Evolutionary conservation across 345 rosid species (phyloP), one percentile per base, ranked within the genome.

Genomic region (Cardiospermum halicacabum): DNA sequence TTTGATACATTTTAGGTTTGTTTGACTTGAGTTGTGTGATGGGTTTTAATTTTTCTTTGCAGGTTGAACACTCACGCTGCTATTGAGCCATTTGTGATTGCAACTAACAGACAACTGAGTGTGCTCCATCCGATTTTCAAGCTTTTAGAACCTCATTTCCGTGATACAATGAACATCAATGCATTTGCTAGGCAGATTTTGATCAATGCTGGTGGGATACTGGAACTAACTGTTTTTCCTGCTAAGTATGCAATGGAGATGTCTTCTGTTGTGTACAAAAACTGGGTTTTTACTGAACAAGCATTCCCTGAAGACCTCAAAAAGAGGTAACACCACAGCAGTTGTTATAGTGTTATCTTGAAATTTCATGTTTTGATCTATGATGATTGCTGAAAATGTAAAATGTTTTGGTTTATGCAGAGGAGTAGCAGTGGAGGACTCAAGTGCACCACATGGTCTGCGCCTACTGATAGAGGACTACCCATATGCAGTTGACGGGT

Each of bases 71-170:
- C 96, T 36, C 96, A 85, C 55, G 88, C 88, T 2, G 77, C 71
- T 26, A 82, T 85, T 7, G 96, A 89, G 70, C 91, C 91, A 8
- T 85, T 85, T 30, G 77, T 85, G 27, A 89, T 87, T 69, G 94
- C 96, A 22, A 77, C 94, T 0, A 85, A 87, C 58, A 74, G 91
- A 69, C 96, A 82, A 68, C 84, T 89, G 27, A 89, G 96, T 3
- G 89, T 74, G 67, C 80, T 87, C 59, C 96, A 89, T 68, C 96
- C 96, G 3, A 87, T 89, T 42, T 78, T 78, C 59, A 85, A 84
- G 75, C 96, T 89, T 32, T 81, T 89, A 1, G 77, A 85, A 32
- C 91, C 96, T 73, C 94, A 89, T 58, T 87, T 85, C 68, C 96
- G 88, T 1, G 89, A 90, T 78, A 89, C 96, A 1, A 85, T 89